A percentile compares a stretch with the other conserved stretches of the same genome.
Conservation (phyloP, 345 rosid genomes). For the Firmiana major region DNA sequence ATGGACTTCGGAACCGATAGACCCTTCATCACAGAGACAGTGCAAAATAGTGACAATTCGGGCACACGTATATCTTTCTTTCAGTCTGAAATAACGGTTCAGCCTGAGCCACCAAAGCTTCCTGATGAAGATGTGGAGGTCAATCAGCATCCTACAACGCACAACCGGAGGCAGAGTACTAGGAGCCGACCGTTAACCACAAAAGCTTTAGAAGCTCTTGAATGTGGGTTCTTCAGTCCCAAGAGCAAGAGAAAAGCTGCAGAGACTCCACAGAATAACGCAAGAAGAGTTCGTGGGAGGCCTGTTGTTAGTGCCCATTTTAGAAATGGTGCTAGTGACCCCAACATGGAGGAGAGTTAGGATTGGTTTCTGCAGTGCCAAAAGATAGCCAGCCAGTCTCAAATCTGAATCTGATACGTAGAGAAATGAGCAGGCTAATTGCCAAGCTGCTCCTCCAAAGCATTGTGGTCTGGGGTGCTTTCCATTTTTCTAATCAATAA, state of each 20-base stretch:
- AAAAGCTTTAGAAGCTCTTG: slow-evolving; percentile 55
- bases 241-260: slow-evolving; percentile 31
- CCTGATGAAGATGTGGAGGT: background rate
- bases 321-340: slow-evolving; percentile 28
- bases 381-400: slow-evolving; percentile 14
- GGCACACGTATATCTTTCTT: slow-evolving; percentile 26
- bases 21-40: slow-evolving; percentile 19
- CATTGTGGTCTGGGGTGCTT: background rate
- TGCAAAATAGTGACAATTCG: slow-evolving; percentile 31
- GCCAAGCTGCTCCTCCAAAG: background rate
- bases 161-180: slow-evolving; percentile 38
- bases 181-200: slow-evolving; percentile 44
- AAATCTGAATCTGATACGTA: slow-evolving; percentile 6
- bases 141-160: background rate
- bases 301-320: slow-evolving; percentile 20
- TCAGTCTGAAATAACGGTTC: slow-evolving; percentile 28
- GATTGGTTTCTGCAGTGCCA: slow-evolving; percentile 9
- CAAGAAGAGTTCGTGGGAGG: slow-evolving; percentile 31
- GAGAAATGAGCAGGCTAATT: background rate
- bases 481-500: background rate
- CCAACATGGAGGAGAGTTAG: slow-evolving; percentile 17
- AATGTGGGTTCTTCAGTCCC: slow-evolving; percentile 34
- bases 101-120: slow-evolving; percentile 16
- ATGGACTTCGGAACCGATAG: slow-evolving; percentile 32
- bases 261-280: slow-evolving; percentile 28